Conservation (phyloP, 169 alveolate species). For the Babesia ovata region DNA sequence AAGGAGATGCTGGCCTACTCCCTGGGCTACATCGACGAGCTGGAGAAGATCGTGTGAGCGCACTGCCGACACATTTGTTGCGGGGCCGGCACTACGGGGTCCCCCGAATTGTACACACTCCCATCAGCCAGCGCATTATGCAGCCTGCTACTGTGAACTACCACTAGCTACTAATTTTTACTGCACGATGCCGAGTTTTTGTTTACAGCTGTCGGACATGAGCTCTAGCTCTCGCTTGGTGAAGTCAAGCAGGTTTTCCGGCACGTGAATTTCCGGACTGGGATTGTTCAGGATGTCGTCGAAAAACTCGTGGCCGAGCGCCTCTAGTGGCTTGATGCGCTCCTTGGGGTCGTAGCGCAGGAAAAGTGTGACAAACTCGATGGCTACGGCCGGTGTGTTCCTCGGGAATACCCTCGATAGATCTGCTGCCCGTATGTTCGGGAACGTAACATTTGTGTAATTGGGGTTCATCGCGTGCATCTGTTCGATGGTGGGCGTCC, state of each 20-base stretch:
- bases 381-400: conserved; percentile 78
- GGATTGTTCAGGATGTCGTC: conserved; percentile 88
- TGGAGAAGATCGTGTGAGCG: conserved; percentile 59
- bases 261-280: conserved; percentile 48
- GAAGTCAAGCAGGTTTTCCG: conserved; percentile 44
- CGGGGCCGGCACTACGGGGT: too few relatives aligned
- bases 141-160: not conserved
- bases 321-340: conserved; percentile 85
- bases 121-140: not conserved
- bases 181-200: conserved; percentile 35
- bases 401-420: conserved; percentile 76
- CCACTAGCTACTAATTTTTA: conserved; percentile 1
- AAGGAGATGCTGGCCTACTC: conserved; percentile 54
- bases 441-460: conserved; percentile 90
- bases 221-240: conserved; percentile 52
- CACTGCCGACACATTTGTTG: not conserved
- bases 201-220: conserved; percentile 30
- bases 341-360: conserved; percentile 86
- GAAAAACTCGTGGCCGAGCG: conserved; percentile 92
- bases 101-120: too few relatives aligned
- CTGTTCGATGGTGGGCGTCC: conserved; percentile 92
- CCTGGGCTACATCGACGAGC: conserved; percentile 35
- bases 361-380: conserved; percentile 78
- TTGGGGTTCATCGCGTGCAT: conserved; percentile 93
- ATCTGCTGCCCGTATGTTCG: conserved; percentile 80